Evolutionary conservation across 2,329 filamentous ascomycete genomes (phyloP), one percentile per base, ranked within the genome.

Genomic region (Venturia asperata): DNA sequence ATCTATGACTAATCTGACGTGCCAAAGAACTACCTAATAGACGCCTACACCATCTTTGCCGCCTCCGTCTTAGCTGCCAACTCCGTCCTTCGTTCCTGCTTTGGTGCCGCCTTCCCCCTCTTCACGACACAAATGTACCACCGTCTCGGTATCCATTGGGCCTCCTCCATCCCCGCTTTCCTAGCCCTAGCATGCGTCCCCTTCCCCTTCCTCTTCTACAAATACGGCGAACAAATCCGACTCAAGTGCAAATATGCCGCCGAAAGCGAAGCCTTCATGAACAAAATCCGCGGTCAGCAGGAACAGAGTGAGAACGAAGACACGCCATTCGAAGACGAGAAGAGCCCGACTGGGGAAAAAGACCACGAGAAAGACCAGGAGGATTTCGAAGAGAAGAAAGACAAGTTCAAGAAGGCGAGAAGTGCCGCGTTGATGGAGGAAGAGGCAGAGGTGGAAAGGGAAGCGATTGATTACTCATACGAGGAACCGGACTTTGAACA

Each of bases 21-120:
- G 3, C 60, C 9, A 43, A 3, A 62, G 60, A 85, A 76, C 71
- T 78, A 75, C 71, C 63, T 82, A 60, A 76, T 77, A 66, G 75
- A 77, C 64, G 73, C 73, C 0, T 82, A 91, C 74, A 87, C 87
- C 63, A 88, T 92, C 70, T 93, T 87, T 68, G 89, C 90, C 0
- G 89, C 89, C 0, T 90, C 86, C 0, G 88, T 87, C 0, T 78
- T 92, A 10, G 89, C 90, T 2, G 88, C 88, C 61, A 91, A 92
- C 76, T 89, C 90, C 0, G 88, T 95, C 71, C 77, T 95, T 45
- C 87, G 91, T 69, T 92, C 89, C 0, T 79, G 92, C 10, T 88
- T 87, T 68, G 91, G 89, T 68, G 89, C 90, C 1, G 86, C 82
- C 0, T 94, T 95, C 79, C 91, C 91, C 0, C 82, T 94, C 1